Conservation (phyloP, 805 yeast species). For the Pichia sporocuriosa region DNA sequence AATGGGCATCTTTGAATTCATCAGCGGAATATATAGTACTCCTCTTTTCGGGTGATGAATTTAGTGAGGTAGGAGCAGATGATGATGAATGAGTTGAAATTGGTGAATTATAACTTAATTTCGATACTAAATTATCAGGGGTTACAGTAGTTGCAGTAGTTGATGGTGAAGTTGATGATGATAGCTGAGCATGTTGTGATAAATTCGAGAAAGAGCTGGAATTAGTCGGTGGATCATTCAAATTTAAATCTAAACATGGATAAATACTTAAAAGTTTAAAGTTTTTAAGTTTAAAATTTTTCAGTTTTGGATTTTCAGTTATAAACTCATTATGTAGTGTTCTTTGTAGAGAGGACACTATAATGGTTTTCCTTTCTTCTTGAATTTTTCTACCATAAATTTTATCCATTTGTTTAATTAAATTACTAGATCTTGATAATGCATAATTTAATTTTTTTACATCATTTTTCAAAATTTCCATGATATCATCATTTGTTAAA, state of each 20-base stretch:
- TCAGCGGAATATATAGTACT: conserved; percentile 1
- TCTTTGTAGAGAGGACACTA: conserved; percentile 13
- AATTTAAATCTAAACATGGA: background rate
- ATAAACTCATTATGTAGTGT: conserved; percentile 14
- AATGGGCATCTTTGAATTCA: conserved; percentile 1
- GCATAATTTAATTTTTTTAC: conserved; percentile 20
- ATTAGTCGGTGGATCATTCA: background rate
- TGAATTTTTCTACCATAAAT: conserved; percentile 18
- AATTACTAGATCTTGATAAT: conserved; percentile 17
- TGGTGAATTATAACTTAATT: background rate
- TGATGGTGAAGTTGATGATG: background rate
- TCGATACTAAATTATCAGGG: background rate
- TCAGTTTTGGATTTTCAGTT: conserved; percentile 2
- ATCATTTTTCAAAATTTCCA: conserved; percentile 26
- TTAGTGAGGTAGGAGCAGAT: too few relatives aligned
- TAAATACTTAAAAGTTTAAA: conserved; percentile 1
- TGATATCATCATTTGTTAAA: conserved; percentile 23
- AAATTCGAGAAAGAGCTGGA: background rate
- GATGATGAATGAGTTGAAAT: conserved; percentile 2
- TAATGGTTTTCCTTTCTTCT: conserved; percentile 22
- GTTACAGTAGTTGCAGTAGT: background rate
- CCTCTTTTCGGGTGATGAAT: conserved; percentile 1
- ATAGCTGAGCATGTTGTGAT: background rate
- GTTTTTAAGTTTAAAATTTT: conserved; percentile 1
- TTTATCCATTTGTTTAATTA: conserved; percentile 20